phyloP scores from a whole-genome alignment of 495 filamentous ascomycete species.

The Daldinia vernicosa region DNA sequence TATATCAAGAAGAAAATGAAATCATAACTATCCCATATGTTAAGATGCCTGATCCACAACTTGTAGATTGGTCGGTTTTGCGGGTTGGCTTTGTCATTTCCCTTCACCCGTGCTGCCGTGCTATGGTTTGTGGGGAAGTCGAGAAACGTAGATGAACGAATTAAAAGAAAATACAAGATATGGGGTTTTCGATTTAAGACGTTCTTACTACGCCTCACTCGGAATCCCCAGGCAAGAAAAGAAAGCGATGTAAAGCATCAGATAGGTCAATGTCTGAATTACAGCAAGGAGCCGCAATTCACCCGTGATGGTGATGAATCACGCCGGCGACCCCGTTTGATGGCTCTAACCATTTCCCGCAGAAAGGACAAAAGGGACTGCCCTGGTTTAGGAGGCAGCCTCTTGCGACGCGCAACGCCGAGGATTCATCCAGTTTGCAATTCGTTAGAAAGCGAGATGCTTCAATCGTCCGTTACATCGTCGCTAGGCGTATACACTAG shows the following conservation, averaged over 20 bases:
- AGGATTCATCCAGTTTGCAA: slow-evolving; percentile 16
- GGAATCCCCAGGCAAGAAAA: neutral
- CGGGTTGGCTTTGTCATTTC: slow-evolving; percentile 14
- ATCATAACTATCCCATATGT: neutral
- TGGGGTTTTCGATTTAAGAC: slow-evolving; percentile 1
- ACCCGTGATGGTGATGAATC: slow-evolving; percentile 18
- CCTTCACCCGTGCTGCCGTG: slow-evolving; percentile 13
- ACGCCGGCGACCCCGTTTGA: slow-evolving; percentile 12
- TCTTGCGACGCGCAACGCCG: slow-evolving; percentile 3
- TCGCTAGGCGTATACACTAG: slow-evolving; percentile 29
- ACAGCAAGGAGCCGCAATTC: slow-evolving; percentile 10
- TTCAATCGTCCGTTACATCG: slow-evolving; percentile 18
- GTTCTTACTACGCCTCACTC: slow-evolving; percentile 4
- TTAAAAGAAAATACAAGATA: slow-evolving; percentile 8
- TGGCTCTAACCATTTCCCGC: slow-evolving; percentile 6
- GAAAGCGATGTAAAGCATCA: slow-evolving; percentile 14
- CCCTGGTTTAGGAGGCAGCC: slow-evolving; percentile 22
- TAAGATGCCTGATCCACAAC: slow-evolving; percentile 4
- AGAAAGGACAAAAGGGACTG: slow-evolving; percentile 11
- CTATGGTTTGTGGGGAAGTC: slow-evolving; percentile 29
- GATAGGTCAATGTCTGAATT: slow-evolving; percentile 28
- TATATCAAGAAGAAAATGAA: slow-evolving; percentile 21
- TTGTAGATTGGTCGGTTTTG: slow-evolving; percentile 13
- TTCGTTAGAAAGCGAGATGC: slow-evolving; percentile 35
- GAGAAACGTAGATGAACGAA: slow-evolving; percentile 32